Conservation (phyloP, 176 grass and related monocot genomes). For the Oryza officinalis region DNA sequence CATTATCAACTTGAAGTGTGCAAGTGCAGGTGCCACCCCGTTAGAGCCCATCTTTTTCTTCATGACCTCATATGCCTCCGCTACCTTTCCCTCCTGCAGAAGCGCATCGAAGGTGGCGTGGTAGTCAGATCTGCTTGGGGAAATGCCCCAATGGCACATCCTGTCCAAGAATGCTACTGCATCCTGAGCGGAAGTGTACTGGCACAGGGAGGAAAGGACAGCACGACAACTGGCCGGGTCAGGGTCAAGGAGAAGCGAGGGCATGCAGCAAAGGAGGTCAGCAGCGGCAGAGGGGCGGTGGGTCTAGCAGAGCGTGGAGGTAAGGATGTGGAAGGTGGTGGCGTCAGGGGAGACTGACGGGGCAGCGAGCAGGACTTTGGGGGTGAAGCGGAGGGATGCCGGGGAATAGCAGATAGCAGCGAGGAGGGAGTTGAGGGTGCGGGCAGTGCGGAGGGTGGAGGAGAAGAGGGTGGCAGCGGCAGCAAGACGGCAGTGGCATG, state of each 20-base stretch:
- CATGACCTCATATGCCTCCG: constrained; percentile 56
- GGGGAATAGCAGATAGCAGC: constrained; percentile 7
- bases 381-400: not conserved
- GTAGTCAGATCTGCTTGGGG: constrained; percentile 25
- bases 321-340: constrained; percentile 39
- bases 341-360: constrained; percentile 10
- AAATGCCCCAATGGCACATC: constrained; percentile 55
- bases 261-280: constrained; percentile 41
- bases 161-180: constrained; percentile 46
- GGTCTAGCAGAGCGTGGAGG: constrained; percentile 35
- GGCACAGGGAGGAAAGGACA: constrained; percentile 38
- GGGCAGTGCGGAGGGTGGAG: constrained; percentile 12
- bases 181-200: not conserved
- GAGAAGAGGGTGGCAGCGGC: constrained; percentile 25
- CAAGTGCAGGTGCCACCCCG: constrained; percentile 30
- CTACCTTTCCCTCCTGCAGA: constrained; percentile 39
- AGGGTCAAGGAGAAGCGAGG: constrained; percentile 30
- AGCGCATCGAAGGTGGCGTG: constrained; percentile 39
- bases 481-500: constrained; percentile 29
- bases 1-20: constrained; percentile 36
- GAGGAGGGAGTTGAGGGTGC: constrained; percentile 35
- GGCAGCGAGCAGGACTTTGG: constrained; percentile 27
- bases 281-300: constrained; percentile 3
- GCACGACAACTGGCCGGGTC: constrained; percentile 12
- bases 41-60: constrained; percentile 49